Conservation (phyloP, 2,329 filamentous ascomycete species). For the Teratosphaeria epicoccoides region DNA sequence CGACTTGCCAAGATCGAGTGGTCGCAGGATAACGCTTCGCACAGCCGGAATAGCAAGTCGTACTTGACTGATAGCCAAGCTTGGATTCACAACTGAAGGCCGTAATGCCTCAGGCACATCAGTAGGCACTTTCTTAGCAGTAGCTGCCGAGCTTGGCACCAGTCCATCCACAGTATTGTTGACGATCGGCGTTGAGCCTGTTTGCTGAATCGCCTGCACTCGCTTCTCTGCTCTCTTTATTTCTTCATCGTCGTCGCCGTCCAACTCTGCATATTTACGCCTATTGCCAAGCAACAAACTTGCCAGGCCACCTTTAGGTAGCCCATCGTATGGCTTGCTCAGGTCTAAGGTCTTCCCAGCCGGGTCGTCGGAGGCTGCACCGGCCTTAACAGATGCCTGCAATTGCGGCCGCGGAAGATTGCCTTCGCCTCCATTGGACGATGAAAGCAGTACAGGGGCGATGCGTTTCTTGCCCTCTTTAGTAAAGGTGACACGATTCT, state of each 20-base stretch:
- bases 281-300: constrained; percentile 88
- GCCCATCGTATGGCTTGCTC: constrained; percentile 83
- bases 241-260: constrained; percentile 64
- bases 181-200: constrained; percentile 62
- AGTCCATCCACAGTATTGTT: constrained; percentile 67
- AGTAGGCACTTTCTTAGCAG: constrained; percentile 32
- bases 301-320: constrained; percentile 80
- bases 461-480: constrained; percentile 97
- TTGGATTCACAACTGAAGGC: constrained; percentile 75
- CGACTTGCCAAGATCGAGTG: constrained; percentile 55
- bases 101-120: constrained; percentile 71
- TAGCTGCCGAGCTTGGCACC: constrained; percentile 59
- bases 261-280: constrained; percentile 62
- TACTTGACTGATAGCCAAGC: constrained; percentile 69
- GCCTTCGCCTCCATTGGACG: constrained; percentile 75
- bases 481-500: constrained; percentile 84
- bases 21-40: constrained; percentile 68
- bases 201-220: constrained; percentile 46
- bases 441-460: constrained; percentile 73
- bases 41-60: constrained; percentile 81
- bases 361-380: constrained; percentile 33
- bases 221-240: constrained; percentile 48
- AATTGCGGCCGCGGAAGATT: constrained; percentile 82
- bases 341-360: constrained; percentile 71
- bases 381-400: constrained; percentile 59